Evolutionary conservation across 1,284 basidiomycete genomes (phyloP).

Genomic region (Sanghuangporus baumii): DNA sequence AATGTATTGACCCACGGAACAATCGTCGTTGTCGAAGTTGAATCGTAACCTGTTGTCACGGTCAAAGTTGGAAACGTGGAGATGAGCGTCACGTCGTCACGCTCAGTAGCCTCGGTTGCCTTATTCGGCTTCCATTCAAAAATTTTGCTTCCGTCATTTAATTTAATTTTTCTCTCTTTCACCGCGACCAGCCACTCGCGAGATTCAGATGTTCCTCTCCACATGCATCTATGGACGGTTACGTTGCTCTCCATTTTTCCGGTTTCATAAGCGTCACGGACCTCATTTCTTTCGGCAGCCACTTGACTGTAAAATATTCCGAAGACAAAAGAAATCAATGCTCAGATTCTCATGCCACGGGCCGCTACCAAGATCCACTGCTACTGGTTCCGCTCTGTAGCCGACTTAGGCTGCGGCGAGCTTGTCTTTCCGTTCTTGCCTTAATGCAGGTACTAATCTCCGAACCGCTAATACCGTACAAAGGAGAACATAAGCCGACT

Average conservation of each 20-base stretch:
- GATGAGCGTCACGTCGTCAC: background rate
- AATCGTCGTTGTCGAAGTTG: background rate
- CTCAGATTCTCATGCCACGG: background rate
- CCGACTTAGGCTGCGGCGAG: background rate
- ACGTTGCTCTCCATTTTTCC: background rate
- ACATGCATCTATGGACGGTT: background rate
- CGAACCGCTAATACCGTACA: background rate
- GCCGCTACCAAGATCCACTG: background rate
- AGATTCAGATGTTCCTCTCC: background rate
- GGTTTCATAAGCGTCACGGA: background rate
- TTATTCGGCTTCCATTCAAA: background rate
- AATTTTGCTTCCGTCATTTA: background rate
- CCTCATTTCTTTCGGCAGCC: background rate
- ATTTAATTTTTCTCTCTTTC: background rate
- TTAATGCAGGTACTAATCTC: background rate
- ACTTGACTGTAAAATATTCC: background rate
- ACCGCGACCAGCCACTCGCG: background rate
- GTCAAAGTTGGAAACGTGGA: background rate
- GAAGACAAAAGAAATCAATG: background rate
- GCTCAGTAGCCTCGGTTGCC: background rate
- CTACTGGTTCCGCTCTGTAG: background rate
- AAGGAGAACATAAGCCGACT: background rate
- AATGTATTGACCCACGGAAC: background rate
- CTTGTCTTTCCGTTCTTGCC: background rate
- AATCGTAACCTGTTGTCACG: background rate